These are phyloP conservation scores for Abelmoschus esculentus DNA, from an alignment of 345 rosid species.

Conservation along the genomic window DNA sequence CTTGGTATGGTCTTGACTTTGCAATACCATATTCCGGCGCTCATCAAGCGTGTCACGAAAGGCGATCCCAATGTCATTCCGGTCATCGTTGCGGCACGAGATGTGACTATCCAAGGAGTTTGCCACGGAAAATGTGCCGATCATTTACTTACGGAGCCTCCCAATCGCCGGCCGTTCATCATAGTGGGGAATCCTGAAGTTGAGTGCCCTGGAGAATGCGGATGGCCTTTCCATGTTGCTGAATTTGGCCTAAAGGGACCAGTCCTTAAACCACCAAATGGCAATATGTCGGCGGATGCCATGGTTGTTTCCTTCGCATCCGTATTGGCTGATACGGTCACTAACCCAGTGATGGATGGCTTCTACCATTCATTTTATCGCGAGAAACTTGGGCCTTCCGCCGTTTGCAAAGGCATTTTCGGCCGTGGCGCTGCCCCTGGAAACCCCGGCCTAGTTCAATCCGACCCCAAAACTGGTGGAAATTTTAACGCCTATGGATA, in stretches of 20 bases:
- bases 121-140: slow-evolving; percentile 49
- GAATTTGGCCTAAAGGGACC: slow-evolving; percentile 36
- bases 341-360: slow-evolving; percentile 37
- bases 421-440: slow-evolving; percentile 52
- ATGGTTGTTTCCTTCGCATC: slow-evolving; percentile 52
- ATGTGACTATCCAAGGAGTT: slow-evolving; percentile 35
- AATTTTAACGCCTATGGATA: slow-evolving; percentile 48
- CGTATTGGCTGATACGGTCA: slow-evolving; percentile 40
- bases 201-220: slow-evolving; percentile 63
- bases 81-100: slow-evolving; percentile 36
- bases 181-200: slow-evolving; percentile 52
- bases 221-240: slow-evolving; percentile 55
- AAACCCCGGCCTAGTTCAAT: slow-evolving; percentile 32
- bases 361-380: slow-evolving; percentile 11
- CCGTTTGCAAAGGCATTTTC: slow-evolving; percentile 41
- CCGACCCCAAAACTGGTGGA: slow-evolving; percentile 42
- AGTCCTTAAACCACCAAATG: slow-evolving; percentile 46
- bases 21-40: slow-evolving; percentile 16
- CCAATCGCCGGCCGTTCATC: slow-evolving; percentile 32
- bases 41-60: slow-evolving; percentile 20
- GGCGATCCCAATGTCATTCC: slow-evolving; percentile 29
- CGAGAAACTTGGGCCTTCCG: slow-evolving; percentile 23
- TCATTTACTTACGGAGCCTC: slow-evolving; percentile 9
- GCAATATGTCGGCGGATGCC: slow-evolving; percentile 53
- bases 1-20: slow-evolving; percentile 38